These are phyloP conservation scores for Zopfochytrium polystomum DNA, from an alignment of 371 early-diverging fungal species.

Conservation along the genomic window DNA sequence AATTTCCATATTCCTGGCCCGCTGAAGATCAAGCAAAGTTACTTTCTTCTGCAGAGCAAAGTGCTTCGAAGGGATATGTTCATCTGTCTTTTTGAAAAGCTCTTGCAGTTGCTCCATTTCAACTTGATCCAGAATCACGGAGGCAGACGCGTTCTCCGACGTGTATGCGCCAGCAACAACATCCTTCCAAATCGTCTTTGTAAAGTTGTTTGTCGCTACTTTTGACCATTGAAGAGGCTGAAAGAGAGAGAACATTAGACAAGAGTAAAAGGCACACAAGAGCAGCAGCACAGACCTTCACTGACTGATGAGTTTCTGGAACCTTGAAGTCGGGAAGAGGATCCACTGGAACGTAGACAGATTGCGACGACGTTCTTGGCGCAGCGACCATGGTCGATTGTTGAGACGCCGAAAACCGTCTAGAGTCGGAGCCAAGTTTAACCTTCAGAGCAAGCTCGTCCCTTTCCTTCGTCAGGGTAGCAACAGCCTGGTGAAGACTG, in stretches of 20 bases:
- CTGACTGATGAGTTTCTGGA: neutral
- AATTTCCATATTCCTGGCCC: constrained; percentile 37
- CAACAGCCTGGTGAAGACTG: constrained; percentile 14
- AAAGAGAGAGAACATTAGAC: neutral
- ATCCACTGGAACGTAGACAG: neutral
- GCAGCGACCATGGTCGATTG: neutral
- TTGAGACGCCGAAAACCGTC: neutral
- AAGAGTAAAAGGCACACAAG: neutral
- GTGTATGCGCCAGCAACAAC: constrained; percentile 34
- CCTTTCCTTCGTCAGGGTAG: constrained; percentile 14
- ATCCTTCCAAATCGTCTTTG: constrained; percentile 35
- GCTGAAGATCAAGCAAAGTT: constrained; percentile 32
- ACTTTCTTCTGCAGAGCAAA: constrained; percentile 20
- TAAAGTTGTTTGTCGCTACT: constrained; percentile 25
- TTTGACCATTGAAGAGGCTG: constrained; percentile 44
- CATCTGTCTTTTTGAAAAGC: constrained; percentile 17
- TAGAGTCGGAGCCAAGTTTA: neutral
- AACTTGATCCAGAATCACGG: constrained; percentile 23
- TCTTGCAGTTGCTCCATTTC: constrained; percentile 31
- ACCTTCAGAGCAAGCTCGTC: constrained; percentile 11
- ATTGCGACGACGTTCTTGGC: neutral
- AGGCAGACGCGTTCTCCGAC: neutral
- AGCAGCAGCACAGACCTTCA: neutral
- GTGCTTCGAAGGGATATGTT: neutral
- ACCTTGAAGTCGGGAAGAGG: neutral